These are phyloP conservation scores for Austropuccinia psidii DNA, from an alignment of 1,284 basidiomycete genomes.

Conservation along the genomic window DNA sequence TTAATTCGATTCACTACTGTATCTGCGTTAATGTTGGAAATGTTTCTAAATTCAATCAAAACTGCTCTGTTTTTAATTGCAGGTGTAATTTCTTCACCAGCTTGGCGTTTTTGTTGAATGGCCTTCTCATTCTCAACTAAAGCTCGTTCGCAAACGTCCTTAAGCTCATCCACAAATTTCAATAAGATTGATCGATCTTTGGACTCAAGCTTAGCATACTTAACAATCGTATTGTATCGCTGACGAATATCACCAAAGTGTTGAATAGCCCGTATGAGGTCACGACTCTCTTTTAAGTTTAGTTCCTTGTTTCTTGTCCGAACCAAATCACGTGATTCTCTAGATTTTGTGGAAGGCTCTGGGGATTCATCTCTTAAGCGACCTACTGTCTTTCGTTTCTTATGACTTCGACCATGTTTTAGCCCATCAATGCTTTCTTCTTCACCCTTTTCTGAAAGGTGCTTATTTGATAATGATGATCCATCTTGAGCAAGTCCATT, in stretches of 20 bases:
- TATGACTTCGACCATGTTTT: conserved; percentile 55
- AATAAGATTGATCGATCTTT: conserved; percentile 91
- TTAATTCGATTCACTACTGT: conserved; percentile 84
- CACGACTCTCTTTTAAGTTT: conserved; percentile 92
- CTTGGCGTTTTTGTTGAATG: conserved; percentile 64
- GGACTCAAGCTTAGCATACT: conserved; percentile 82
- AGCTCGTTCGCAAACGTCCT: conserved; percentile 73
- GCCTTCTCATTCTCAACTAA: conserved; percentile 75
- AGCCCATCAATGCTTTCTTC: conserved; percentile 52
- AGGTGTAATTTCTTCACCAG: conserved; percentile 61
- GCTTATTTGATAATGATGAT: conserved; percentile 59
- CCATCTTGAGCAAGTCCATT: conserved; percentile 55
- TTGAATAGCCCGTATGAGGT: conserved; percentile 87
- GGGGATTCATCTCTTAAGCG: conserved; percentile 49
- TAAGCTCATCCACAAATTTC: conserved; percentile 85
- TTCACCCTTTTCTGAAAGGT: background rate
- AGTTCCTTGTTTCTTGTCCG: conserved; percentile 70
- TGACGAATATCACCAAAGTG: conserved; percentile 96
- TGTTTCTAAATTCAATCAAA: conserved; percentile 77
- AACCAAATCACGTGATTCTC: conserved; percentile 20
- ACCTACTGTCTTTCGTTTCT: conserved; percentile 37
- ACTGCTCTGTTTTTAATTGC: conserved; percentile 84
- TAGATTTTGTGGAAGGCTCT: conserved; percentile 56
- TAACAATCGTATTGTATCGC: conserved; percentile 86
- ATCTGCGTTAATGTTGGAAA: conserved; percentile 93